A percentile compares a stretch with the other conserved stretches of the same genome.
Conservation (phyloP, 257 asterid species). For the Galeopsis tetrahit region DNA sequence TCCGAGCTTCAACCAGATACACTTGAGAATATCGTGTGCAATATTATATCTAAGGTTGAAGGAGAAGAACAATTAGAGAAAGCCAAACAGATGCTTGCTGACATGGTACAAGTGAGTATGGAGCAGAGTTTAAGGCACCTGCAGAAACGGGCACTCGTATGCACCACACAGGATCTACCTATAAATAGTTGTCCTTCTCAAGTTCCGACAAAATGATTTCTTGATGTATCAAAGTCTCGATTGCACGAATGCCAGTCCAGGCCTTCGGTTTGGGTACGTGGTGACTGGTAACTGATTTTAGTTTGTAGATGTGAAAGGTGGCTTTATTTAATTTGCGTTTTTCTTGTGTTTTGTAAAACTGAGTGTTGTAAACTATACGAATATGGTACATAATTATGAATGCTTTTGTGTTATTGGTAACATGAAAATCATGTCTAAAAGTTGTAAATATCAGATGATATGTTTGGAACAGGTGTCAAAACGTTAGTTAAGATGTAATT, state of each 20-base stretch:
- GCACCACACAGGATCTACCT: constrained; percentile 67
- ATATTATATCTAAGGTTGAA: constrained; percentile 75
- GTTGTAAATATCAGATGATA: neutral
- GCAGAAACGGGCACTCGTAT: constrained; percentile 76
- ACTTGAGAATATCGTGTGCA: constrained; percentile 73
- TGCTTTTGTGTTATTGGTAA: constrained; percentile 5
- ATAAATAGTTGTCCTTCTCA: constrained; percentile 53
- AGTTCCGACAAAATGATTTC: constrained; percentile 54
- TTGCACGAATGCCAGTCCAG: constrained; percentile 70
- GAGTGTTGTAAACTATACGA: constrained; percentile 28
- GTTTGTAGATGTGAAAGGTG: constrained; percentile 28
- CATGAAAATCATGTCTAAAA: neutral
- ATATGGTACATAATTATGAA: constrained; percentile 25
- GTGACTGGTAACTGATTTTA: constrained; percentile 66
- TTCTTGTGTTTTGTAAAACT: constrained; percentile 27
- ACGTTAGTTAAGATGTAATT: neutral
- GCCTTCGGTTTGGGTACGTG: constrained; percentile 49
- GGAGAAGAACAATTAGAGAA: constrained; percentile 79
- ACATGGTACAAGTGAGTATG: constrained; percentile 98
- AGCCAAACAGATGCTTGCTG: constrained; percentile 90
- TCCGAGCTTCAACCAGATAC: constrained; percentile 76
- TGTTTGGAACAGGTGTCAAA: neutral
- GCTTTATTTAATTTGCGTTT: neutral
- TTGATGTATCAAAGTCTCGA: constrained; percentile 11
- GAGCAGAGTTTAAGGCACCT: constrained; percentile 89